phyloP scores from a whole-genome alignment of 202 grass and related monocot species.

The Eragrostis tef region DNA sequence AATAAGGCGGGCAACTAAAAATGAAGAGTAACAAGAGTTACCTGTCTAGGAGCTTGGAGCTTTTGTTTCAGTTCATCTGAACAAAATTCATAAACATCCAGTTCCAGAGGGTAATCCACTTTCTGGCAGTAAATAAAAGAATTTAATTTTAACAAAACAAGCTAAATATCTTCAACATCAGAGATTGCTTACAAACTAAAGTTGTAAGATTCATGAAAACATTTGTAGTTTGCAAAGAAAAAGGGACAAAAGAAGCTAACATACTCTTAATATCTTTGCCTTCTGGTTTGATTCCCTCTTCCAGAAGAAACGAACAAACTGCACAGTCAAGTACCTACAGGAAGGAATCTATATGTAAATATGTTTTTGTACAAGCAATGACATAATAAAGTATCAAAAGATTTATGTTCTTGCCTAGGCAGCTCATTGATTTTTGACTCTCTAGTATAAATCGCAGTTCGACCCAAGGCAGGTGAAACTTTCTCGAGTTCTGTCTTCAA shows the following conservation, averaged over 20 bases:
- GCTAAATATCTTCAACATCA: not conserved
- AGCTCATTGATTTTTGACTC: slow-evolving; percentile 79
- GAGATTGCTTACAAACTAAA: slow-evolving; percentile 31
- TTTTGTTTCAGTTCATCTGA: slow-evolving; percentile 94
- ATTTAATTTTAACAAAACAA: slow-evolving; percentile 3
- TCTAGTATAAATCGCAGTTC: slow-evolving; percentile 73
- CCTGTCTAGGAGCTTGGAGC: slow-evolving; percentile 93
- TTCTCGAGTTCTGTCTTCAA: slow-evolving; percentile 93
- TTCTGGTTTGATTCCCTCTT: slow-evolving; percentile 97
- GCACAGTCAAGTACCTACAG: slow-evolving; percentile 84
- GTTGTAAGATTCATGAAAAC: slow-evolving; percentile 21
- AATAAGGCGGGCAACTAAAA: slow-evolving; percentile 38
- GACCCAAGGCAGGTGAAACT: slow-evolving; percentile 71
- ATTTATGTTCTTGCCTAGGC: slow-evolving; percentile 55
- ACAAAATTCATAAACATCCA: slow-evolving; percentile 98
- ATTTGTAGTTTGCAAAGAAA: slow-evolving; percentile 25
- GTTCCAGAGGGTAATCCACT: slow-evolving; percentile 96
- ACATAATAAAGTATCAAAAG: slow-evolving; percentile 11
- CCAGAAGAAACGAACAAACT: slow-evolving; percentile 97
- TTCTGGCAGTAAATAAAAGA: slow-evolving; percentile 58
- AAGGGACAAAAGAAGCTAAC: slow-evolving; percentile 31
- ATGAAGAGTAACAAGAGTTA: slow-evolving; percentile 43
- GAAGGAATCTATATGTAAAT: slow-evolving; percentile 9
- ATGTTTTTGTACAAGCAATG: not conserved
- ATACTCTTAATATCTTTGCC: slow-evolving; percentile 91